A percentile compares a stretch with the other conserved stretches of the same genome.
Conservation (phyloP, 139 green algal genomes). For the Microglena sp. region DNA sequence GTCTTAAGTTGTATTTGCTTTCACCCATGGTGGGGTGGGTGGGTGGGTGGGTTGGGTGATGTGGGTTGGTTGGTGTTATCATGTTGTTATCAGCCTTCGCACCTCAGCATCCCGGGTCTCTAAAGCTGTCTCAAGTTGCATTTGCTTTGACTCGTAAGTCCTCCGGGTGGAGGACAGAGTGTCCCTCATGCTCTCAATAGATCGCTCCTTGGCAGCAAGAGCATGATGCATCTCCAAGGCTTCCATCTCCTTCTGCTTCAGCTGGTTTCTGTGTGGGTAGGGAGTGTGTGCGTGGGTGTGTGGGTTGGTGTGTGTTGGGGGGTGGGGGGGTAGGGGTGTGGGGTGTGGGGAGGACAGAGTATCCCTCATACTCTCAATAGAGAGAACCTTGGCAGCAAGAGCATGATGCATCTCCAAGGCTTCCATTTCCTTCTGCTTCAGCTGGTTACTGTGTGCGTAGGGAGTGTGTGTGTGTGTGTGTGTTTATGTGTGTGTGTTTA, state of each 20-base stretch:
- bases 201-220: constrained; percentile 27
- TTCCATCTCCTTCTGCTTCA: constrained; percentile 37
- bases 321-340: too few species aligned
- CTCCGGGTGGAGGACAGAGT: constrained; percentile 37
- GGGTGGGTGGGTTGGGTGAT: too few species aligned
- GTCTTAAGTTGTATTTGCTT: too few species aligned
- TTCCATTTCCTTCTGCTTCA: constrained; percentile 37
- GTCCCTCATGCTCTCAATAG: constrained; percentile 36
- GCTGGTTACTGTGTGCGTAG: constrained; percentile 24
- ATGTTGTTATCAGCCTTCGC: too few species aligned
- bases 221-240: constrained; percentile 36
- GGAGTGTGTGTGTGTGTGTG: too few species aligned
- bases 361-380: constrained; percentile 36
- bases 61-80: too few species aligned
- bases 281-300: too few species aligned
- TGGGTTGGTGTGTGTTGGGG: too few species aligned
- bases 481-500: too few species aligned
- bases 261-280: constrained; percentile 24
- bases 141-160: constrained; percentile 35
- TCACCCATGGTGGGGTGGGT: too few species aligned
- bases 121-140: constrained; percentile 23
- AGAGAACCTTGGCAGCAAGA: constrained; percentile 26
- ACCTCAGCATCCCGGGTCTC: constrained; percentile 38
- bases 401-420: constrained; percentile 36
- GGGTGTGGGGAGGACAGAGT: constrained; percentile 32